phyloP scores from a whole-genome alignment of 129 eudicot genomes.

The Pseudognaphalium luteoalbum region DNA sequence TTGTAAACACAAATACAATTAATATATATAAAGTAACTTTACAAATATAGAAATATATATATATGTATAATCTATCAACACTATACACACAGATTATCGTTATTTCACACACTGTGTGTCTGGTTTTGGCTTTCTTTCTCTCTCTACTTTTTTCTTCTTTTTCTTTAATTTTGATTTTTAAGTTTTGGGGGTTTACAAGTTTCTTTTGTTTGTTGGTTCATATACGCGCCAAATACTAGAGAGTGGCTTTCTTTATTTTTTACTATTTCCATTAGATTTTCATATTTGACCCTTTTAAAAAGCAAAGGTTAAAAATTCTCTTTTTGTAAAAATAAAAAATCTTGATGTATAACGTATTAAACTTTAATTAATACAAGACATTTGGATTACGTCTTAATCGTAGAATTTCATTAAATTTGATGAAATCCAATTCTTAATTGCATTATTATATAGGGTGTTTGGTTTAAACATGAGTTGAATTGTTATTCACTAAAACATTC shows the following conservation, averaged over 20 bases:
- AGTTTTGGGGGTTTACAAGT: constrained; percentile 24
- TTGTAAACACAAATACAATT: constrained; percentile 38
- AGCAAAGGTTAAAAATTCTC: too few relatives aligned
- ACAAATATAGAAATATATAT: constrained; percentile 18
- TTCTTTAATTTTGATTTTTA: background rate
- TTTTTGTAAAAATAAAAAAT: too few relatives aligned
- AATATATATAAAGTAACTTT: constrained; percentile 25
- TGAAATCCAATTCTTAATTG: too few relatives aligned
- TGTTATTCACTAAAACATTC: too few relatives aligned
- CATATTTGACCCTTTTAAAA: too few relatives aligned
- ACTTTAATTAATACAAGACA: too few relatives aligned
- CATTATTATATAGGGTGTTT: too few relatives aligned
- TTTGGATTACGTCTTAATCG: too few relatives aligned
- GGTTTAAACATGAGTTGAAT: too few relatives aligned
- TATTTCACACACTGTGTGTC: constrained; percentile 25
- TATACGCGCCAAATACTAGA: constrained; percentile 36
- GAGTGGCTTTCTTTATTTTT: constrained; percentile 25
- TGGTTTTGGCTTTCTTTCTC: constrained; percentile 29
- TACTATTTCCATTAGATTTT: background rate
- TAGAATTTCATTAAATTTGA: too few relatives aligned
- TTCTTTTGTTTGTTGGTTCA: constrained; percentile 21
- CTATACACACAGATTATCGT: constrained; percentile 32
- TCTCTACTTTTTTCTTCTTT: background rate
- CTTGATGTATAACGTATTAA: too few relatives aligned
- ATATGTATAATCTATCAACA: constrained; percentile 24